These are phyloP conservation scores for Cryptococcus sp. DNA, from an alignment of 1,284 basidiomycete species.

Conservation along the genomic window DNA sequence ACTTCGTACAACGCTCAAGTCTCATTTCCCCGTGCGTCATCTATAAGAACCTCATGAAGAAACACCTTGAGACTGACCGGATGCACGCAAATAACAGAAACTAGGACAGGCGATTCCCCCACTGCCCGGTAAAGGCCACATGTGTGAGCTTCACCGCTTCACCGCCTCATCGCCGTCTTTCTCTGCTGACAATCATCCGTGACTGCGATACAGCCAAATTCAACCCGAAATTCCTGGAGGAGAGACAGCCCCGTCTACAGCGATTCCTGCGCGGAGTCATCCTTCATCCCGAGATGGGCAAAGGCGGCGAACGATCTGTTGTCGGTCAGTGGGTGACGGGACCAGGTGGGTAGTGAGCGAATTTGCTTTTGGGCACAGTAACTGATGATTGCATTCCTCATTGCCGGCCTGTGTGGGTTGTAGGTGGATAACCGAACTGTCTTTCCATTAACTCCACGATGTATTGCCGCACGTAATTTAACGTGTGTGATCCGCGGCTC, in stretches of 20 bases:
- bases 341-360: conserved; percentile 2
- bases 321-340: conserved; percentile 40
- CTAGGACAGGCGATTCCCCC: conserved; percentile 37
- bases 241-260: conserved; percentile 43
- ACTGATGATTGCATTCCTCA: no score
- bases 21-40: conserved; percentile 34
- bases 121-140: conserved; percentile 48
- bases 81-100: conserved; percentile 18
- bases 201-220: conserved; percentile 37
- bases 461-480: no score
- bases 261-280: conserved; percentile 45
- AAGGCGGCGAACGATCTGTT: conserved; percentile 34
- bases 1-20: conserved; percentile 31
- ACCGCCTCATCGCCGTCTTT: not conserved
- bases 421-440: no score
- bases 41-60: not conserved
- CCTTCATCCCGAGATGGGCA: conserved; percentile 49
- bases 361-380: no score
- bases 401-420: no score
- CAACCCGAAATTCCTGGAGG: conserved; percentile 41
- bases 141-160: conserved; percentile 28
- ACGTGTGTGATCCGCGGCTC: no score
- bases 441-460: no score
- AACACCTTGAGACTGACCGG: no score
- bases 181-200: not conserved